These are phyloP conservation scores for Teratosphaeria epicoccoides DNA, from an alignment of 2,329 filamentous ascomycete species.

Conservation along the genomic window DNA sequence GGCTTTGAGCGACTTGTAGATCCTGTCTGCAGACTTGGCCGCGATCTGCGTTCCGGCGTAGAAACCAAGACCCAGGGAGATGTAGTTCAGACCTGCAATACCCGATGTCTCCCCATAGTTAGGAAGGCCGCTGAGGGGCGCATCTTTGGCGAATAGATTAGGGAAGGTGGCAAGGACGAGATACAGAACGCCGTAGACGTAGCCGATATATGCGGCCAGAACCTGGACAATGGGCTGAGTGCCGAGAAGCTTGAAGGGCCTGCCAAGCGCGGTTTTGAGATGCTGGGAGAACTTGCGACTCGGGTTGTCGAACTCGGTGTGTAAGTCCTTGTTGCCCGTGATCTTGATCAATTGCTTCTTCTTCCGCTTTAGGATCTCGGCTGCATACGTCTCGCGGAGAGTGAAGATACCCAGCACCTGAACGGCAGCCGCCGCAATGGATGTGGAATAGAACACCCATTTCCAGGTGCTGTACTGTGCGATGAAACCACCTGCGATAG, in stretches of 20 bases:
- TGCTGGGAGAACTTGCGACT: constrained; percentile 24
- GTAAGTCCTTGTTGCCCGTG: constrained; percentile 50
- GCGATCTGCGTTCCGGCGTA: constrained; percentile 39
- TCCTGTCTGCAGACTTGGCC: constrained; percentile 27
- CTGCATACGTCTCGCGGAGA: constrained; percentile 55
- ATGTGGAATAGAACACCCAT: constrained; percentile 62
- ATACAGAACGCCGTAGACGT: constrained; percentile 31
- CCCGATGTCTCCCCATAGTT: constrained; percentile 17
- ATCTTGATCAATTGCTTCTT: constrained; percentile 46
- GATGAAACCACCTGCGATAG: constrained; percentile 56
- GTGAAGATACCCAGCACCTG: constrained; percentile 53
- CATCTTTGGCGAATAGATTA: constrained; percentile 16
- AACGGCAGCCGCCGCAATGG: constrained; percentile 51
- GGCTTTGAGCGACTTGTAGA: constrained; percentile 28
- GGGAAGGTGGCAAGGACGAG: constrained; percentile 29
- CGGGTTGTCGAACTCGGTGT: constrained; percentile 37
- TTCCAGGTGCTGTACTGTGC: constrained; percentile 55
- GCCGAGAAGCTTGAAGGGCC: constrained; percentile 27
- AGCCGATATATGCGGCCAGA: constrained; percentile 28
- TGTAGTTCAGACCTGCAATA: constrained; percentile 30
- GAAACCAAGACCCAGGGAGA: constrained; percentile 52
- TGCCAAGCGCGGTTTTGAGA: constrained; percentile 23
- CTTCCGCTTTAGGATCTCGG: constrained; percentile 50
- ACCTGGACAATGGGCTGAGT: constrained; percentile 30
- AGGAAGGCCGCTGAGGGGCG: background rate